Conservation (phyloP, 345 rosid genomes). For the Euphorbia tirucalli region DNA sequence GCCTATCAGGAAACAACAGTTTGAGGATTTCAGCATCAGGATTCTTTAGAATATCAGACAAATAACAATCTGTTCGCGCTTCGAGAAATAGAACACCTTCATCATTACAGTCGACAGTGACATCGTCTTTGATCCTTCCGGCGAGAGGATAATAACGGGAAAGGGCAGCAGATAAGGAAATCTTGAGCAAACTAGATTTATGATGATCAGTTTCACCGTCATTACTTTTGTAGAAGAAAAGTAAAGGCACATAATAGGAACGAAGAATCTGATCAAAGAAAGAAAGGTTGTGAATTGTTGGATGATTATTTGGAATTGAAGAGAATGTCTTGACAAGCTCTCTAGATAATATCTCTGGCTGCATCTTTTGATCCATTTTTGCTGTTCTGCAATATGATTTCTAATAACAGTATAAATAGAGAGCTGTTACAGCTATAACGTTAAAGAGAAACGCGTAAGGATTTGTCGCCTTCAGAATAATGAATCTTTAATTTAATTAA, state of each 20-base stretch:
- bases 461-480: too few relatives aligned
- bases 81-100: constrained; percentile 11
- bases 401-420: too few relatives aligned
- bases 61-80: background rate
- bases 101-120: constrained; percentile 30
- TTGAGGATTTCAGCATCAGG: background rate
- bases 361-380: too few relatives aligned
- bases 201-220: constrained; percentile 2
- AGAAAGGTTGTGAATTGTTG: constrained; percentile 25
- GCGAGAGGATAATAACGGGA: constrained; percentile 47
- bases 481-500: too few relatives aligned
- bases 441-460: too few relatives aligned
- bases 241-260: constrained; percentile 18
- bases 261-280: constrained; percentile 32
- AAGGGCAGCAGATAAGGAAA: constrained; percentile 40
- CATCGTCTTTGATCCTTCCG: constrained; percentile 33
- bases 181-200: constrained; percentile 23
- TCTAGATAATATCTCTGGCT: background rate
- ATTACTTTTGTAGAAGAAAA: constrained; percentile 15
- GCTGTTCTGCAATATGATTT: too few relatives aligned
- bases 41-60: background rate
- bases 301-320: background rate
- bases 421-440: too few relatives aligned
- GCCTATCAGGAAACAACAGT: background rate
- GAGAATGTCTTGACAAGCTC: background rate